Conservation (phyloP, 768 basidiomycete genomes). For the Austroboletus eburneus region DNA sequence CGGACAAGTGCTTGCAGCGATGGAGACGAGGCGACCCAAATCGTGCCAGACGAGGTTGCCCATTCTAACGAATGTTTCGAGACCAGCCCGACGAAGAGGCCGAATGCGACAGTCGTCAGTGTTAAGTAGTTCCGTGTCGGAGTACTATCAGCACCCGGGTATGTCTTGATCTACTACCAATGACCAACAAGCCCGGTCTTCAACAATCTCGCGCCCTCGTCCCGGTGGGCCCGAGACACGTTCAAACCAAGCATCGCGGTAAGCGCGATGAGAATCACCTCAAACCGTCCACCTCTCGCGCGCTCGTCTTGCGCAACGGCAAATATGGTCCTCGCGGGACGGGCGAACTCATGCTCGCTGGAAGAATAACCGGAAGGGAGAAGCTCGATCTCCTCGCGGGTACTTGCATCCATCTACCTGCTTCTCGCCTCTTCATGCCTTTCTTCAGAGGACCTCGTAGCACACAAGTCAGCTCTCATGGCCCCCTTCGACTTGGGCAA, state of each 20-base stretch:
- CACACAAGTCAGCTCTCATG: constrained; percentile 52
- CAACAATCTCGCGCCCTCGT: constrained; percentile 45
- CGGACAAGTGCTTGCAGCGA: constrained; percentile 72
- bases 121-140: no score
- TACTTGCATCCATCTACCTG: constrained; percentile 24
- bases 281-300: constrained; percentile 65
- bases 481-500: constrained; percentile 61
- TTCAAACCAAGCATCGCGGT: constrained; percentile 32
- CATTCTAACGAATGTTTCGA: constrained; percentile 39
- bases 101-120: no score
- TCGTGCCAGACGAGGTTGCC: constrained; percentile 82
- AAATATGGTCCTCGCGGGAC: constrained; percentile 70
- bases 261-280: constrained; percentile 49
- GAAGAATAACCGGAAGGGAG: constrained; percentile 68
- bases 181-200: constrained; percentile 8
- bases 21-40: constrained; percentile 62
- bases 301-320: constrained; percentile 69
- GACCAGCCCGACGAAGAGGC: no score
- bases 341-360: constrained; percentile 57
- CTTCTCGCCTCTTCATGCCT: neutral
- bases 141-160: no score
- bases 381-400: constrained; percentile 79
- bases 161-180: no score
- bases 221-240: constrained; percentile 49
- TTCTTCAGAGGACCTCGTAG: constrained; percentile 59